Evolutionary conservation across 805 yeast species (phyloP).

Genomic region (Ogataea neopini): DNA sequence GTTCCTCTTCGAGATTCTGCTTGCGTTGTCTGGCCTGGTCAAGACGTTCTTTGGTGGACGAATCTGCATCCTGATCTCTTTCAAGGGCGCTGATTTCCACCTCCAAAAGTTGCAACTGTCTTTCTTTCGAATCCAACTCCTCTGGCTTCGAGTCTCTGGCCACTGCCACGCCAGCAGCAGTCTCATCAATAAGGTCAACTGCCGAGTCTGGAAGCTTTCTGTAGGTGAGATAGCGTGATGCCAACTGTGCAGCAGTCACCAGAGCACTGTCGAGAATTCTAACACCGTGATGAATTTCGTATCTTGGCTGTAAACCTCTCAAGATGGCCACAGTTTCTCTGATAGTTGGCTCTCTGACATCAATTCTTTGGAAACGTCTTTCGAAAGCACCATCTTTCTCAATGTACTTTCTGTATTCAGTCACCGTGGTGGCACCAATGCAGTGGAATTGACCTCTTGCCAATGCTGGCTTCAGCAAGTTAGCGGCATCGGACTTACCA

Average conservation of each 20-base stretch:
- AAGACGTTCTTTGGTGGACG: slow-evolving; percentile 83
- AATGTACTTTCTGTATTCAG: slow-evolving; percentile 88
- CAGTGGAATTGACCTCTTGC: slow-evolving; percentile 97
- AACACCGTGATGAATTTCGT: slow-evolving; percentile 97
- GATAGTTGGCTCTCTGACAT: slow-evolving; percentile 90
- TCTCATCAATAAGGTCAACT: slow-evolving; percentile 91
- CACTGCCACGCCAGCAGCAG: slow-evolving; percentile 96
- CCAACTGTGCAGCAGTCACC: slow-evolving; percentile 92
- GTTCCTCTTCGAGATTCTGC: slow-evolving; percentile 81
- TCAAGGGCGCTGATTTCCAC: slow-evolving; percentile 97
- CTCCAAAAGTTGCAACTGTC: slow-evolving; percentile 86
- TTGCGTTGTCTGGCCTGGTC: slow-evolving; percentile 73
- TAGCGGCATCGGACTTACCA: slow-evolving; percentile 97
- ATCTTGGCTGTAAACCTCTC: slow-evolving; percentile 92
- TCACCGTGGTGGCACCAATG: slow-evolving; percentile 96
- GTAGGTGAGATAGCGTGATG: slow-evolving; percentile 91
- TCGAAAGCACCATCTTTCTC: slow-evolving; percentile 99
- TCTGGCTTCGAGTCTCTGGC: slow-evolving; percentile 98
- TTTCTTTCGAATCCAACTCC: slow-evolving; percentile 89
- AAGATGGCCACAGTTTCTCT: slow-evolving; percentile 93
- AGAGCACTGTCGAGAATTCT: slow-evolving; percentile 92
- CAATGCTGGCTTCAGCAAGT: slow-evolving; percentile 92
- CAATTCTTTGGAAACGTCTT: slow-evolving; percentile 96
- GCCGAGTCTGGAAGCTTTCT: slow-evolving; percentile 97
- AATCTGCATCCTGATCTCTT: slow-evolving; percentile 86